Base-by-base conservation (phyloP, 2,329 filamentous ascomycete species). In the Fusarium annulatum region DNA sequence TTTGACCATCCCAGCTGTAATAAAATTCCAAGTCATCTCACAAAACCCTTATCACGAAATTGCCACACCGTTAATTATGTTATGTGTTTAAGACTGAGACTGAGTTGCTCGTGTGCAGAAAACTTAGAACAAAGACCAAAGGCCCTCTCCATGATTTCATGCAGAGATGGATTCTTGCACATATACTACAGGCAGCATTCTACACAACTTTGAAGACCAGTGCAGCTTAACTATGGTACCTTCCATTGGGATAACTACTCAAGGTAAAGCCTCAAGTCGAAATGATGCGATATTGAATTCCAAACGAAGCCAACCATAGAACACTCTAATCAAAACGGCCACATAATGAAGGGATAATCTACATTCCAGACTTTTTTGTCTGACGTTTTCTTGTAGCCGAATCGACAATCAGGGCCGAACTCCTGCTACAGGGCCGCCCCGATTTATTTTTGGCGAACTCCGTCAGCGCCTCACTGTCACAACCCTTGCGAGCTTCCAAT, bases 401-500 rank as follows among this genome's bases (percentile, higher is more conserved):
- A 33, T 48, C 36, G 33, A 62, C 42, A 55, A 64, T 41, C 46
- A 69, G 51, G 59, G 67, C 23, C 23, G 23, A 23, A 23, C 23
- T 23, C 23, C 23, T 23, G 23, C 23, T 55, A 48, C 42, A 55
- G 61, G 38, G 38, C 45, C n/a, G 62, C 42, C 71, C 71, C 67
- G 46, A 57, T 74, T 74, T 73, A 72, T 72, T 74, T 74, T 60
- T 73, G 71, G 71, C 38, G 65, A 59, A 59, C 51, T 61, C 46
- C 30, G 43, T 56, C 71, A 61, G 71, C 49, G 71, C 71, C 58
- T 74, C 71, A 71, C 56, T 74, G 67, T 55, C 59, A 72, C 49
- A 71, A 73, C 67, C 71, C 71, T 69, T 45, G 66, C 57, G 71
- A 74, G 71, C 71, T 74, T 65, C 56, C 67, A 74, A 57, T 72